Evolutionary conservation across 1,284 basidiomycete species (phyloP).

Genomic region (Malassezia nana): DNA sequence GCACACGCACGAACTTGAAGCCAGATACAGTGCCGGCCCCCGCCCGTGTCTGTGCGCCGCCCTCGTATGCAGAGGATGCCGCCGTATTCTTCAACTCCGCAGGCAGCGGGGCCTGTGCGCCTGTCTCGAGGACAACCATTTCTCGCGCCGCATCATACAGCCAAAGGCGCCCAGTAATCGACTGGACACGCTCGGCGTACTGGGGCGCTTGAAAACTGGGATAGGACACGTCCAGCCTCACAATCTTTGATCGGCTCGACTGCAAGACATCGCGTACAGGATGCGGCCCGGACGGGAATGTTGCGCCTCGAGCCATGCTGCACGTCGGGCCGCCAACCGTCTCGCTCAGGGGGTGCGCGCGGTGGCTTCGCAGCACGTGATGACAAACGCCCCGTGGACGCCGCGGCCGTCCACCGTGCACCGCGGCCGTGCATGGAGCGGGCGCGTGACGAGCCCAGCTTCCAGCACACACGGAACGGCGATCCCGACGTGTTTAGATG

Average conservation of each 20-base stretch:
- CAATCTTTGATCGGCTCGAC: not conserved
- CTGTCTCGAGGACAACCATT: conserved; percentile 35
- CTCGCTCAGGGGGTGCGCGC: not conserved
- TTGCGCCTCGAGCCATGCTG: conserved; percentile 6
- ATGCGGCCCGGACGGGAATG: not conserved
- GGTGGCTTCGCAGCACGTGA: not conserved
- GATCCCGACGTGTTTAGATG: conserved; percentile 74
- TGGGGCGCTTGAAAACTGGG: conserved; percentile 7
- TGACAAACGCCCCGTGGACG: not conserved
- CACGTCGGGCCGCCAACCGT: too few relatives aligned
- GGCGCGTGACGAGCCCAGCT: not conserved
- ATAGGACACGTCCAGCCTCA: conserved; percentile 9
- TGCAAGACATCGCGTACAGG: conserved; percentile 1
- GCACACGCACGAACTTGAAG: conserved; percentile 37
- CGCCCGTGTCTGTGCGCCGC: not conserved
- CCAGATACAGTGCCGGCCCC: conserved; percentile 16
- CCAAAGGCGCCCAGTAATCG: conserved; percentile 36
- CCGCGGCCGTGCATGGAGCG: not conserved
- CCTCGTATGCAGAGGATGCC: conserved; percentile 25
- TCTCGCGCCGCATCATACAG: conserved; percentile 36
- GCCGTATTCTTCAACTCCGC: conserved; percentile 19
- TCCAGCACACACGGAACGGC: not conserved
- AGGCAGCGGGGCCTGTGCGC: conserved; percentile 15
- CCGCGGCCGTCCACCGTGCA: not conserved
- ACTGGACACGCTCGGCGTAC: conserved; percentile 19